Conservation (phyloP, 2,329 filamentous ascomycete genomes). For the Lecanicillium sp. region DNA sequence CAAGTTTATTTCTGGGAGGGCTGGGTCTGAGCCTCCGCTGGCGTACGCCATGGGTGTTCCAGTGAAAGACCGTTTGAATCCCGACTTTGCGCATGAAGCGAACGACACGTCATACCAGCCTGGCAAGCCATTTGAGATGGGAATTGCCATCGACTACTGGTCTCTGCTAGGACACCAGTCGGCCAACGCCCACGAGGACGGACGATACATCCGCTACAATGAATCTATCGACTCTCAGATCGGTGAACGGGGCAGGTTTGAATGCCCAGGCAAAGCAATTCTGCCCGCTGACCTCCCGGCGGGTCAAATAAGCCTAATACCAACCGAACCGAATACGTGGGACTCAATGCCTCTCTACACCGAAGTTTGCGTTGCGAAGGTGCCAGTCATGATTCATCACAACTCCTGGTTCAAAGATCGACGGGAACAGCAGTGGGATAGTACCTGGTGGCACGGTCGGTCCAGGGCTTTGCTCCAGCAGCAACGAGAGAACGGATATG, state of each 20-base stretch:
- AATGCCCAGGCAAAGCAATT: conserved; percentile 14
- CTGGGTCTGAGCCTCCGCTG: conserved; percentile 13
- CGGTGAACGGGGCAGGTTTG: conserved; percentile 13
- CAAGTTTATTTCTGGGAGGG: conserved; percentile 12
- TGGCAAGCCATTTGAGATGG: conserved; percentile 16
- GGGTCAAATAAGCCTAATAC: conserved; percentile 4
- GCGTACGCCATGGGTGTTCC: conserved; percentile 10
- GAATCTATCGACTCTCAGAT: conserved; percentile 14
- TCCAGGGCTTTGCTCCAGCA: conserved; percentile 13
- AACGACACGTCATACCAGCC: conserved; percentile 10
- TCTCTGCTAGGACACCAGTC: conserved; percentile 18
- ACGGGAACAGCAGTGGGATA: conserved; percentile 16
- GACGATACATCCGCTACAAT: conserved; percentile 16
- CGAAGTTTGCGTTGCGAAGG: conserved; percentile 18
- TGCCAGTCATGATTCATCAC: conserved; percentile 22
- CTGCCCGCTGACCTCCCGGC: conserved; percentile 11
- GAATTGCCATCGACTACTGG: conserved; percentile 21
- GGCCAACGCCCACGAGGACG: conserved; percentile 15
- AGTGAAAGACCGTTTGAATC: conserved; percentile 16
- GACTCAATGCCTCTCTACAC: conserved; percentile 18
- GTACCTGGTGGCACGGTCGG: conserved; percentile 17
- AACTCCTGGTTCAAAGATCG: conserved; percentile 15
- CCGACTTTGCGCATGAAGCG: conserved; percentile 16
- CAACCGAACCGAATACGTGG: conserved; percentile 13
- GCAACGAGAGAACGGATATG: conserved; percentile 7